phyloP scores from a whole-genome alignment of 2,329 filamentous ascomycete species.

The Apiospora malaysiana region DNA sequence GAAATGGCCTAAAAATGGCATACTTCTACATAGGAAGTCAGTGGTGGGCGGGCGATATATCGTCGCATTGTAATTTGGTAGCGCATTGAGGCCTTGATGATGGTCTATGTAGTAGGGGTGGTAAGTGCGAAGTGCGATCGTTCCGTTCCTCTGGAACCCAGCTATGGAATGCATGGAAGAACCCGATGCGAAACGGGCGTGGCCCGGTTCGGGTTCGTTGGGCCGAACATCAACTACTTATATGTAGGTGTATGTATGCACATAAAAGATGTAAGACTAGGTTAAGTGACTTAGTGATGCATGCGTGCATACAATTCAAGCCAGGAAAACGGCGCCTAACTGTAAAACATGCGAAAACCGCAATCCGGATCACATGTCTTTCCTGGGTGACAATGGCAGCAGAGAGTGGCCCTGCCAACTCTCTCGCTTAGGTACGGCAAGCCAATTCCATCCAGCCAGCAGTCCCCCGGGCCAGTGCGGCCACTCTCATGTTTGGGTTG shows the following conservation, averaged over 20 bases:
- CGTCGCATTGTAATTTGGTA: slow-evolving; percentile 4
- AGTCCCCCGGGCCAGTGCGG: too few species aligned
- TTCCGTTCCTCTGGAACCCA: neutral
- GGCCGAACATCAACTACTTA: too few species aligned
- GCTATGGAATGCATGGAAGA: neutral
- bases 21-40: neutral
- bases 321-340: slow-evolving; percentile 7
- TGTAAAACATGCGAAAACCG: neutral
- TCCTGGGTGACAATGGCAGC: neutral
- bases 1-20: neutral
- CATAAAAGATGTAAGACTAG: too few species aligned
- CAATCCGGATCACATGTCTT: neutral
- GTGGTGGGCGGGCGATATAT: neutral
- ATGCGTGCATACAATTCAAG: neutral
- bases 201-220: neutral
- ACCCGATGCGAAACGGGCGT: neutral
- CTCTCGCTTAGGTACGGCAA: slow-evolving; percentile 11
- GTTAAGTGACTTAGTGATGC: too few species aligned
- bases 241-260: too few species aligned
- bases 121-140: neutral
- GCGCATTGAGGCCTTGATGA: slow-evolving; percentile 13
- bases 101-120: neutral
- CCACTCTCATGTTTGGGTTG: neutral
- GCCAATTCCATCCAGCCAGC: neutral
- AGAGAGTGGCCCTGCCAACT: slow-evolving; percentile 2